Base-by-base conservation (phyloP, 1,284 basidiomycete species). In the Microbotryum silenes-acaulis region DNA sequence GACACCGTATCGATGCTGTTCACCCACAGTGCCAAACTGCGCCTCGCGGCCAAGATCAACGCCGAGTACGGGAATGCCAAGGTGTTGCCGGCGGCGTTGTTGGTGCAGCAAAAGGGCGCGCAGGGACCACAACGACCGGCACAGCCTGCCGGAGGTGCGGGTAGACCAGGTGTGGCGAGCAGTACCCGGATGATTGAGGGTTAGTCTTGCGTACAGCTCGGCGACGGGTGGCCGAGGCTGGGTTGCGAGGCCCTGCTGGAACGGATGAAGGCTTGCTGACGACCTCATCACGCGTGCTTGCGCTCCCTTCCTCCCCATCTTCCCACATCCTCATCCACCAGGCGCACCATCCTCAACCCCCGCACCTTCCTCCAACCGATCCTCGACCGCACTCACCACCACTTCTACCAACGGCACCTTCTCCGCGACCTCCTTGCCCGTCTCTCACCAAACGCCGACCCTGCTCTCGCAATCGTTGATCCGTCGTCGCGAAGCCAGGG, bases 51-150 rank as follows among this genome's bases (percentile, higher is more conserved):
- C 84, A 96, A 83, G 84, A 88, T 76, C 75, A 84, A 72, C 80
- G 86, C 77, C 16, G 94, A 97, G 76, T 98, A 94, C 77, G 81
- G 81, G 60, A 85, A 96, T 73, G 90, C 84, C 70, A 89, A 88
- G 74, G 82, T 85, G 42, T 83, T 97, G 2, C 94, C 94, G 1
- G 78, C 89, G 4, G 83, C 88, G 2, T 78, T 97, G 44, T 78
- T 89, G 21, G 79, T 85, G 0, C 91, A 93, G 68, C 90, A 93
- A 67, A 60, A 64, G 59, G 76, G 74, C 66, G 86, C 83, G 0
- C 80, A 83, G 0, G 83, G 90, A 4, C 63, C 65, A 3, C 62
- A 83, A 71, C 82, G 90, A 3, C 63, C 65, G 9, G 62, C 83
- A 71, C 87, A 83, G 59, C 82, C 86, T 45, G 50, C 49, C 44